Base-by-base conservation (phyloP, 306 rosid species). In the Quillaja saponaria region DNA sequence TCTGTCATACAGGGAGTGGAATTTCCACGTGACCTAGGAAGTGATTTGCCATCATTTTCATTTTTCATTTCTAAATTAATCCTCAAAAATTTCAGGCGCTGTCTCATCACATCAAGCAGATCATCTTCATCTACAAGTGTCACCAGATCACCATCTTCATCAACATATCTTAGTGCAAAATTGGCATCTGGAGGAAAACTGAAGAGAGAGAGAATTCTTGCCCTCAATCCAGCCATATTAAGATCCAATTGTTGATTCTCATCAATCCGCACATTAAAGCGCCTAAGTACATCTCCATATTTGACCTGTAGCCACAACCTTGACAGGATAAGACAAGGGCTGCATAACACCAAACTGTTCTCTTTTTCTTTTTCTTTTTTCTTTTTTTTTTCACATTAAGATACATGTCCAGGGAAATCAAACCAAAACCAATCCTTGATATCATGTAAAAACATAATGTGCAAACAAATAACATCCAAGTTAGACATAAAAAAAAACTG, bases 141-240 rank as follows among this genome's bases (percentile, higher is more conserved):
- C 52, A 94, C 97, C 18, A 65, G 42, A 78, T 94, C 99, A 1
- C 97, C 99, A 71, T 94, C 99, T 77, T 94, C 99, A 39, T 94
- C 99, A 13, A 81, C 44, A 65, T 94, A 94, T 18, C 86, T 83
- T 81, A 94, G 54, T 25, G 41, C 63, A 2, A 85, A 49, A 55
- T 83, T 78, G 21, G 84, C 76, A 61, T 82, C 97, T 28, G 61
- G 51, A 33, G 78, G 28, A 19, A 94, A 63, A 54, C 49, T 59
- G 73, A 87, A 87, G 56, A 90, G 82, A 35, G 78, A 45, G 9
- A 48, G 52, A 55, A 85, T 74, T 77, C 85, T 94, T 20, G 65
- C 75, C 72, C 66, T 81, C 79, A 94, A 68, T 16, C 81, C 73
- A 60, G 17, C 75, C 81, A 94, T 83, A 77, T 94, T 85, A 63